Conservation (phyloP, 2,329 filamentous ascomycete genomes). For the Graphiopsis chlorocephala region DNA sequence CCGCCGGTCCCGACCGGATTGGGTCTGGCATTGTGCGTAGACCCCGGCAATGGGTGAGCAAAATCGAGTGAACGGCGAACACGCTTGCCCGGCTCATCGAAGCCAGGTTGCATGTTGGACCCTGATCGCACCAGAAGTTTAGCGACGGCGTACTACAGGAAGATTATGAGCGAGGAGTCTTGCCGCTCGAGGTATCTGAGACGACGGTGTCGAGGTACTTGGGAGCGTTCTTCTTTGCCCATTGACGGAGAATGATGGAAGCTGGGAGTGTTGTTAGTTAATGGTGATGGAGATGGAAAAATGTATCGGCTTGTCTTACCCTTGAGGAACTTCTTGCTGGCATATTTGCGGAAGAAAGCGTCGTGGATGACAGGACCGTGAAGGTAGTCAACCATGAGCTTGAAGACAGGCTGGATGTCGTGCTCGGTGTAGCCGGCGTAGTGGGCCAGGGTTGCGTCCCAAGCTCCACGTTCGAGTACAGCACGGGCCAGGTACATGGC, state of each 20-base stretch:
- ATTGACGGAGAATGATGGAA: slow-evolving; percentile 85
- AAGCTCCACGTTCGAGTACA: slow-evolving; percentile 85
- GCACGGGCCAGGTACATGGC: slow-evolving; percentile 93
- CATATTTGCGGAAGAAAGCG: slow-evolving; percentile 99
- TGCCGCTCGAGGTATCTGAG: slow-evolving; percentile 28
- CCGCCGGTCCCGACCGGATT: slow-evolving; percentile 2
- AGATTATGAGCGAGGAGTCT: slow-evolving; percentile 32
- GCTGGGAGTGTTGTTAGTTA: slow-evolving; percentile 52
- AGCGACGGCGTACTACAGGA: slow-evolving; percentile 7
- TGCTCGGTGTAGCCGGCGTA: slow-evolving; percentile 93
- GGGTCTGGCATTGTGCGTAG: not conserved
- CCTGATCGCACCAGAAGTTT: slow-evolving; percentile 15
- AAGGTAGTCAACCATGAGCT: slow-evolving; percentile 95
- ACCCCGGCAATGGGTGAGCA: not conserved
- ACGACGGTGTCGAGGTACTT: slow-evolving; percentile 33
- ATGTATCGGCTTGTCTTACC: slow-evolving; percentile 57
- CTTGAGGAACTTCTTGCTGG: slow-evolving; percentile 98
- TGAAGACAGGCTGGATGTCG: slow-evolving; percentile 87
- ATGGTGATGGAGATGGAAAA: slow-evolving; percentile 16
- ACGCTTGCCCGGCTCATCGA: slow-evolving; percentile 2
- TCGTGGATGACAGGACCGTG: slow-evolving; percentile 87
- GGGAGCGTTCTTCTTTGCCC: slow-evolving; percentile 66
- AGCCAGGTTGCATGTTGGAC: not conserved
- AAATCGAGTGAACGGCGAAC: slow-evolving; percentile 13
- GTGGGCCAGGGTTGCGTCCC: slow-evolving; percentile 84